A percentile compares a stretch with the other conserved stretches of the same genome.
Evolutionary conservation across 805 yeast genomes (phyloP).

Genomic region (Wickerhamiella parazyma): DNA sequence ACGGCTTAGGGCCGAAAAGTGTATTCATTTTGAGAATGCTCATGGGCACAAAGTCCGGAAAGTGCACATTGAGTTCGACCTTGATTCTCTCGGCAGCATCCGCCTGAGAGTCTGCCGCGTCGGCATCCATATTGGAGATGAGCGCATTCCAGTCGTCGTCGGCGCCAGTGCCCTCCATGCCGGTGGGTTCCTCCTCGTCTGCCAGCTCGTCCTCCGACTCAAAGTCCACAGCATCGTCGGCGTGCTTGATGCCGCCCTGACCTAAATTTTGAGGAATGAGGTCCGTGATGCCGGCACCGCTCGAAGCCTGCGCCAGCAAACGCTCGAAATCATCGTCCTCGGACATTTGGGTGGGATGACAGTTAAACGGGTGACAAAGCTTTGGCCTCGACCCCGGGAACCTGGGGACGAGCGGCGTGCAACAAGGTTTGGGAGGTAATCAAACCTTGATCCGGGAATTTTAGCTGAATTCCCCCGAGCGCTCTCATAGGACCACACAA

Average conservation of each 20-base stretch:
- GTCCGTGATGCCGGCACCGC: constrained; percentile 20
- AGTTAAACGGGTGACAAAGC: too few species aligned
- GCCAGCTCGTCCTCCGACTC: constrained; percentile 93
- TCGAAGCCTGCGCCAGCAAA: constrained; percentile 19
- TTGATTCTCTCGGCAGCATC: constrained; percentile 15
- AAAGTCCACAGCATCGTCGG: constrained; percentile 85
- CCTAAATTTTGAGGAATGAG: constrained; percentile 24
- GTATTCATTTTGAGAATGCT: constrained; percentile 50
- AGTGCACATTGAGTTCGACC: constrained; percentile 29
- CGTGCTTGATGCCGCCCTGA: constrained; percentile 49
- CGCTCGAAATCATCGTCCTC: constrained; percentile 26
- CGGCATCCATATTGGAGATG: constrained; percentile 10
- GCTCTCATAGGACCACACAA: too few species aligned
- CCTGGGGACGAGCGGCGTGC: too few species aligned
- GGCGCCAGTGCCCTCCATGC: constrained; percentile 20
- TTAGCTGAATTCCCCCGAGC: too few species aligned
- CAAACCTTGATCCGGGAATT: too few species aligned
- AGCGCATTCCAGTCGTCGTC: constrained; percentile 13
- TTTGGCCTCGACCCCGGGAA: too few species aligned
- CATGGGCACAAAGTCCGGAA: constrained; percentile 47
- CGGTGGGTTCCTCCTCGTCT: constrained; percentile 59
- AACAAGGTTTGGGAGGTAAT: too few species aligned
- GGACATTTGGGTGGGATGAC: constrained; percentile 1
- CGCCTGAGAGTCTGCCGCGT: constrained; percentile 15
- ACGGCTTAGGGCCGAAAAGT: constrained; percentile 51